These are phyloP conservation scores for Handroanthus guayacan DNA, from an alignment of 257 asterid species.

Conservation along the genomic window DNA sequence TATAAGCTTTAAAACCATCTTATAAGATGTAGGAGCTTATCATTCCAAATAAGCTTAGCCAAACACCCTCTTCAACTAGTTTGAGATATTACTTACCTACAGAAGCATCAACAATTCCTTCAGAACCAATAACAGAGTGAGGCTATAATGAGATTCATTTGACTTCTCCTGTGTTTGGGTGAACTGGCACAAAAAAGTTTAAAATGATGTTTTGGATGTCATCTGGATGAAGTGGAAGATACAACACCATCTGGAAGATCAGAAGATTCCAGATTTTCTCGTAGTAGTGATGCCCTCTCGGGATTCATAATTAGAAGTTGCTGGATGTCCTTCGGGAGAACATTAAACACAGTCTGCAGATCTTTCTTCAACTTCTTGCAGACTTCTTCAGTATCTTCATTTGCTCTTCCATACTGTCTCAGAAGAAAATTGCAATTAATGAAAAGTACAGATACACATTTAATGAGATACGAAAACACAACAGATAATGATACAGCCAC, in stretches of 20 bases:
- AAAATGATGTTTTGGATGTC: conserved; percentile 38
- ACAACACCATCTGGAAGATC: conserved; percentile 35
- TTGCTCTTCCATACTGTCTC: conserved; percentile 62
- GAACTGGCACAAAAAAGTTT: conserved; percentile 28
- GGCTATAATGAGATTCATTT: conserved; percentile 22
- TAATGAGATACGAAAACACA: conserved; percentile 1
- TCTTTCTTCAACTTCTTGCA: conserved; percentile 80
- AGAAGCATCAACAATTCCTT: conserved; percentile 38
- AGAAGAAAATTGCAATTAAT: conserved; percentile 34
- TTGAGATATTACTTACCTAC: conserved; percentile 49
- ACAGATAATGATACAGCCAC: conserved; percentile 17
- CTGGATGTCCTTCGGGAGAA: conserved; percentile 83
- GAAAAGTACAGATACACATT: conserved; percentile 2
- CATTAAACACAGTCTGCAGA: conserved; percentile 68
- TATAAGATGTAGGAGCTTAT: too few relatives aligned
- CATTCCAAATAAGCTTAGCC: too few relatives aligned
- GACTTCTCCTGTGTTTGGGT: conserved; percentile 23
- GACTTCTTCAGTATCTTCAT: conserved; percentile 62
- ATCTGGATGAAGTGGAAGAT: conserved; percentile 46
- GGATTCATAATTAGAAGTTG: conserved; percentile 90
- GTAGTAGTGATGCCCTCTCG: conserved; percentile 67
- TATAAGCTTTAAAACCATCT: too few relatives aligned
- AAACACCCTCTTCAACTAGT: not conserved
- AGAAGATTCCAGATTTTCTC: conserved; percentile 41
- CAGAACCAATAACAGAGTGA: conserved; percentile 34